Conservation (phyloP, 495 filamentous ascomycete species). For the Geoglossum glabrum region DNA sequence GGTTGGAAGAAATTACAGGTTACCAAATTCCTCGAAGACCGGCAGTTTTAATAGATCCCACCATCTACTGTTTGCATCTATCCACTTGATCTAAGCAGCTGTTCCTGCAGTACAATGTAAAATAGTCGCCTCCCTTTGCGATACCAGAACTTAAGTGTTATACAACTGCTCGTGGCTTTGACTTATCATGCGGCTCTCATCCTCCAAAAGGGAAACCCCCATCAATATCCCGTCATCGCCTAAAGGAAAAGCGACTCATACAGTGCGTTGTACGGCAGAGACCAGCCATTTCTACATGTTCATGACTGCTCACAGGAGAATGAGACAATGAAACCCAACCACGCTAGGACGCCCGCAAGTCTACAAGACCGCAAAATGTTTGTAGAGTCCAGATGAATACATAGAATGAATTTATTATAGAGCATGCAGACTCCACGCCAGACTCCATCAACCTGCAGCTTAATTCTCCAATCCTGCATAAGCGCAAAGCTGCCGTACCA, state of each 20-base stretch:
- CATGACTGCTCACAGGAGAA: not conserved
- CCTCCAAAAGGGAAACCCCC: not conserved
- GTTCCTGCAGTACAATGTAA: constrained; percentile 1
- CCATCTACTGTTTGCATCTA: not conserved
- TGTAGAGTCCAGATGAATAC: not conserved
- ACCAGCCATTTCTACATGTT: constrained; percentile 1
- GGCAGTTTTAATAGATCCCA: not conserved
- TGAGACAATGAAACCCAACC: not conserved
- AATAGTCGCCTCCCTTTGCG: not conserved
- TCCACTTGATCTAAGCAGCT: not conserved
- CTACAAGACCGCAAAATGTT: not conserved
- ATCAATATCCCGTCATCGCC: not conserved
- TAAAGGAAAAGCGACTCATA: not conserved
- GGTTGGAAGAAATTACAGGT: constrained; percentile 2
- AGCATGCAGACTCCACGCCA: not conserved
- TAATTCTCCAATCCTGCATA: constrained; percentile 41
- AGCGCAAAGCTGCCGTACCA: constrained; percentile 52
- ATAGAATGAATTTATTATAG: not conserved
- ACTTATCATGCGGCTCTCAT: not conserved
- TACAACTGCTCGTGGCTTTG: not conserved
- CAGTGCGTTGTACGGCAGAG: not conserved
- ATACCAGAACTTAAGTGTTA: not conserved
- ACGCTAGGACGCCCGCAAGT: not conserved
- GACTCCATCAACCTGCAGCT: not conserved
- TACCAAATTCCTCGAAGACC: constrained; percentile 4